These are phyloP conservation scores for Mortierella sp. DNA, from an alignment of 371 early-diverging fungal genomes.

Conservation along the genomic window DNA sequence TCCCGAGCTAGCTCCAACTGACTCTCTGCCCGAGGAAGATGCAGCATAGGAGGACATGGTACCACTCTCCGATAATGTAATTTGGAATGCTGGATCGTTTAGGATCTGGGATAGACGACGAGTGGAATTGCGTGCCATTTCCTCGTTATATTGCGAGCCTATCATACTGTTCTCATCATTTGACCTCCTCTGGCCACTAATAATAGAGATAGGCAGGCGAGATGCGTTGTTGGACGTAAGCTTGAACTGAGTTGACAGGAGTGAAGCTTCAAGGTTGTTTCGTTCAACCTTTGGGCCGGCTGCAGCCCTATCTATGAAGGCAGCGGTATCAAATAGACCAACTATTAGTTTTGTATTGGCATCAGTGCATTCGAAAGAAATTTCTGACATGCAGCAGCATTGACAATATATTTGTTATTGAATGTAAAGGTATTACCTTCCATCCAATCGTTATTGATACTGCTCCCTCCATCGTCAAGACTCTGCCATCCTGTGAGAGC, in stretches of 20 bases:
- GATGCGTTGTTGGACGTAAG: slow-evolving; percentile 18
- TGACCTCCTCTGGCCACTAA: slow-evolving; percentile 14
- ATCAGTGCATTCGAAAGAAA: slow-evolving; percentile 7
- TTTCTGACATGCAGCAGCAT: neutral
- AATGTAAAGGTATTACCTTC: slow-evolving; percentile 39
- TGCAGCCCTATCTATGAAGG: slow-evolving; percentile 25
- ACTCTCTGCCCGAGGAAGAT: slow-evolving; percentile 39
- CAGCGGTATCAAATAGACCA: slow-evolving; percentile 6
- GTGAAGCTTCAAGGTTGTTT: slow-evolving; percentile 12
- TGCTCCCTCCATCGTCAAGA: slow-evolving; percentile 17
- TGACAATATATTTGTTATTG: neutral
- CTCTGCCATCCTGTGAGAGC: slow-evolving; percentile 66
- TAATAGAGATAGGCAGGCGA: slow-evolving; percentile 40
- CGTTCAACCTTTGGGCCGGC: slow-evolving; percentile 15
- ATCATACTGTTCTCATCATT: slow-evolving; percentile 30
- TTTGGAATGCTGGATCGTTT: slow-evolving; percentile 48
- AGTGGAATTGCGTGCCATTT: slow-evolving; percentile 3
- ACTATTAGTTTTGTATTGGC: slow-evolving; percentile 16
- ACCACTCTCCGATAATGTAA: slow-evolving; percentile 20
- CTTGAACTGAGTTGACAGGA: slow-evolving; percentile 26
- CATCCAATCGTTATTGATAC: slow-evolving; percentile 39
- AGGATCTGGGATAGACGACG: slow-evolving; percentile 49
- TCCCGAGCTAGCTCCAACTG: slow-evolving; percentile 14
- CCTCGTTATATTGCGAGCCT: slow-evolving; percentile 12
- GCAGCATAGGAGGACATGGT: slow-evolving; percentile 41